phyloP scores from a whole-genome alignment of 1,284 basidiomycete species.

The Puccinia brachypodii region DNA sequence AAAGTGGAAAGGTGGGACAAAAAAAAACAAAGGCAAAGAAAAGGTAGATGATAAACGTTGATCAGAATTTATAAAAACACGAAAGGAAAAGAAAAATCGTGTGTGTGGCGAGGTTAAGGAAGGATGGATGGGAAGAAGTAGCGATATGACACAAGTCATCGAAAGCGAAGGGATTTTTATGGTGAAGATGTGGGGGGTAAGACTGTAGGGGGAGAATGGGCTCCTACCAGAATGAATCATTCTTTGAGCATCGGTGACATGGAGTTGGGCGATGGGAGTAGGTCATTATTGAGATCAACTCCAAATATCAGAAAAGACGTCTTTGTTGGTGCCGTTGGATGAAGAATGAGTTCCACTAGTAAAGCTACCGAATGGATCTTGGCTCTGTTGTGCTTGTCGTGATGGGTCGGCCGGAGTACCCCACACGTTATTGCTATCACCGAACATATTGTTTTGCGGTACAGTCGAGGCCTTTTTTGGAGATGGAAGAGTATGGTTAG shows the following conservation, averaged over 20 bases:
- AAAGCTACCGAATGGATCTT: slow-evolving; percentile 44
- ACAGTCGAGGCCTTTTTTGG: background rate
- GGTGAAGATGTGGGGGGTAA: background rate
- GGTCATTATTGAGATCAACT: no score
- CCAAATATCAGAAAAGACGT: slow-evolving; percentile 48
- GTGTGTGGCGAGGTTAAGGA: background rate
- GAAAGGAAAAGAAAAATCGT: background rate
- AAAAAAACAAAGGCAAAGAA: background rate
- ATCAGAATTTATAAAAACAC: background rate
- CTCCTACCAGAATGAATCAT: background rate
- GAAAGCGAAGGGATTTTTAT: background rate
- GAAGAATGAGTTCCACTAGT: slow-evolving; percentile 8
- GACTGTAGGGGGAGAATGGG: background rate
- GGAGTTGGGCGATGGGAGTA: background rate
- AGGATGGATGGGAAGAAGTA: background rate
- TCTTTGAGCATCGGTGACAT: background rate
- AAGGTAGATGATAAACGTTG: background rate
- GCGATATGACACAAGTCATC: background rate
- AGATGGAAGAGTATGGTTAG: background rate
- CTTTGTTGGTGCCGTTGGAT: slow-evolving; percentile 18
- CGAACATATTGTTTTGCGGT: slow-evolving; percentile 12
- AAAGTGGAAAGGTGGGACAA: background rate
- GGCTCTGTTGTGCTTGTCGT: background rate
- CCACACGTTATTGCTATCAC: slow-evolving; percentile 27
- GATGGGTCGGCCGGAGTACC: slow-evolving; percentile 2